Evolutionary conservation across 768 basidiomycete genomes (phyloP).

Genomic region (Podaxis carcinomalis): DNA sequence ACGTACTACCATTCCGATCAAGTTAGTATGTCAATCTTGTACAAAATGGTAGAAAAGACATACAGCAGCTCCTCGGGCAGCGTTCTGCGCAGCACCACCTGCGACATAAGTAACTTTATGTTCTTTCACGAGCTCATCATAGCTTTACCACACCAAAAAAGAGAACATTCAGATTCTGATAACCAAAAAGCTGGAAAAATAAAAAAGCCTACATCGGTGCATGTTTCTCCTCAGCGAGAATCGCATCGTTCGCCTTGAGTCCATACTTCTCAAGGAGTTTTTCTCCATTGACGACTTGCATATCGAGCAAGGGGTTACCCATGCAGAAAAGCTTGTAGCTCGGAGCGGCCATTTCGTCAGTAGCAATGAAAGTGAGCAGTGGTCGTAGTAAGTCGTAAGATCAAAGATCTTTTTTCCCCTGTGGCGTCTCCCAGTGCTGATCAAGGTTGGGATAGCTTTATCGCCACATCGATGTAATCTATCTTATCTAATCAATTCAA

Average conservation of each 20-base stretch:
- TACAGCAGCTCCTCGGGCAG: slow-evolving; percentile 94
- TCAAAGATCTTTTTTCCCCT: not conserved
- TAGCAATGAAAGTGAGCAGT: not conserved
- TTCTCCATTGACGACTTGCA: slow-evolving; percentile 88
- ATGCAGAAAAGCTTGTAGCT: slow-evolving; percentile 77
- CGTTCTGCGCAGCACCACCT: slow-evolving; percentile 95
- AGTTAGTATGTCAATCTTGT: not conserved
- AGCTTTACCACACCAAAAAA: slow-evolving; percentile 43
- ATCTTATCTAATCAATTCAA: slow-evolving; percentile 10
- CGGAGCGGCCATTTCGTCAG: slow-evolving; percentile 32
- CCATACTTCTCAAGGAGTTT: slow-evolving; percentile 83
- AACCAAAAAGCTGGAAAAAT: not conserved
- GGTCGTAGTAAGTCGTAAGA: not conserved
- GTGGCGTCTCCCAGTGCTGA: not conserved
- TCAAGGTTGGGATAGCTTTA: not conserved
- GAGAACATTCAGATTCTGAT: not conserved
- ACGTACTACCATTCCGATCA: slow-evolving; percentile 61
- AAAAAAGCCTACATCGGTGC: slow-evolving; percentile 61
- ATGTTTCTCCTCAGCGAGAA: slow-evolving; percentile 90
- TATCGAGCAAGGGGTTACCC: slow-evolving; percentile 95
- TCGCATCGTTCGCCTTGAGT: slow-evolving; percentile 93
- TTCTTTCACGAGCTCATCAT: slow-evolving; percentile 79
- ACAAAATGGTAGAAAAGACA: slow-evolving; percentile 23
- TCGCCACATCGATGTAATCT: slow-evolving; percentile 8
- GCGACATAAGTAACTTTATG: slow-evolving; percentile 86